Percentiles rank a stretch among this genome's conserved stretches.
Evolutionary conservation across 2,329 filamentous ascomycete species (phyloP).

Genomic region (Cryphonectria japonica): DNA sequence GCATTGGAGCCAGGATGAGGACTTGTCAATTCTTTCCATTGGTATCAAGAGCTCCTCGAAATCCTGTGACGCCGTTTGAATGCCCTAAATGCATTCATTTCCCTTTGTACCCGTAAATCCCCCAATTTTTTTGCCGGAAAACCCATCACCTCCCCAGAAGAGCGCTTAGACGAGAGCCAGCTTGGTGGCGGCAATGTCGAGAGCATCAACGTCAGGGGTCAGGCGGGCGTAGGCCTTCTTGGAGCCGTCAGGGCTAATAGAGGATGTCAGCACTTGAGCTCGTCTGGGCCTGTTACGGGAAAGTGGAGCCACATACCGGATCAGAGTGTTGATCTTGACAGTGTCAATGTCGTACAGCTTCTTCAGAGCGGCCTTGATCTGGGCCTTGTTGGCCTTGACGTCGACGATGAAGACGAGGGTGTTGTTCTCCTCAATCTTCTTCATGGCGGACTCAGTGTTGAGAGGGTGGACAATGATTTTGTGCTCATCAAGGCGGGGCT

Average conservation of each 20-base stretch:
- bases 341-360: constrained; percentile 98
- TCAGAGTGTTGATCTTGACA: constrained; percentile 99
- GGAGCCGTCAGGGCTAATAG: constrained; percentile 79
- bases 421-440: constrained; percentile 99
- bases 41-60: constrained; percentile 28
- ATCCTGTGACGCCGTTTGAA: constrained; percentile 29
- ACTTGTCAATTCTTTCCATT: constrained; percentile 32
- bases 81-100: constrained; percentile 26
- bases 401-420: constrained; percentile 98
- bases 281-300: no score
- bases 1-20: constrained; percentile 23
- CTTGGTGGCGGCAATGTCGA: constrained; percentile 99
- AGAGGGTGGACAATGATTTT: constrained; percentile 98
- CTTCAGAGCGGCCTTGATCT: constrained; percentile 98
- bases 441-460: constrained; percentile 99
- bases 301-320: constrained; percentile 67
- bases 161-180: constrained; percentile 87
- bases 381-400: constrained; percentile 98
- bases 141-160: constrained; percentile 47
- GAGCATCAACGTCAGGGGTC: constrained; percentile 94
- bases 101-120: constrained; percentile 22
- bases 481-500: constrained; percentile 92
- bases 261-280: constrained; percentile 27
- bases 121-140: constrained; percentile 18
- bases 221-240: constrained; percentile 99